A percentile compares a stretch with the other conserved stretches of the same genome.
phyloP scores from a whole-genome alignment of 1,284 basidiomycete species.

The Boletellus dicymbophilus region DNA sequence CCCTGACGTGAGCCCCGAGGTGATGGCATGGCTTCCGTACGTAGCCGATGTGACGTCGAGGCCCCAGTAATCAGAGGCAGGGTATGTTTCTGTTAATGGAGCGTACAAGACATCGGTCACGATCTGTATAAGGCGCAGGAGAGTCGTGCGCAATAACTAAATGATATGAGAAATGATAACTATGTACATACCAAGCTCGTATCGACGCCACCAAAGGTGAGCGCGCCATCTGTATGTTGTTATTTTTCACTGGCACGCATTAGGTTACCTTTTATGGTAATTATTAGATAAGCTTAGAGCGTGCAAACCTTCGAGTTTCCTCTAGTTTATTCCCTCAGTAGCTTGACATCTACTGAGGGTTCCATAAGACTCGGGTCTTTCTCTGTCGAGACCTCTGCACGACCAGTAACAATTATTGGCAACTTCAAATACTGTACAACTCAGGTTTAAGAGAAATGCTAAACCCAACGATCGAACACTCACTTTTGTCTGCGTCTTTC shows the following conservation, averaged over 20 bases:
- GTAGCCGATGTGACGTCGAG: slow-evolving; percentile 21
- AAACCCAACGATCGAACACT: not conserved
- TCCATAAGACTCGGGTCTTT: too few relatives aligned
- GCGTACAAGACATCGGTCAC: slow-evolving; percentile 4
- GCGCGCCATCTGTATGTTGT: too few relatives aligned
- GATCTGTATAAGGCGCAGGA: not conserved
- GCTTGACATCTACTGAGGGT: too few relatives aligned
- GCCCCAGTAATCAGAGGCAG: slow-evolving; percentile 24
- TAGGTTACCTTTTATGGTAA: too few relatives aligned
- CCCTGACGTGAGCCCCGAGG: slow-evolving; percentile 18
- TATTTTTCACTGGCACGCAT: too few relatives aligned
- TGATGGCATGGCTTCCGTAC: slow-evolving; percentile 17
- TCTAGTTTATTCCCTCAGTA: too few relatives aligned
- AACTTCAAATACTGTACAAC: too few relatives aligned
- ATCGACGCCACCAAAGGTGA: not conserved
- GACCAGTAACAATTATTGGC: too few relatives aligned
- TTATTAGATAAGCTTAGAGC: too few relatives aligned
- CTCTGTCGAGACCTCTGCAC: too few relatives aligned
- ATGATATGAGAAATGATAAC: not conserved
- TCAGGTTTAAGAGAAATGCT: not conserved
- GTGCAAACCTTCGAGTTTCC: too few relatives aligned
- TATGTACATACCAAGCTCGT: not conserved
- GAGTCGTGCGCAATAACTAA: not conserved
- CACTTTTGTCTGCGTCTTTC: slow-evolving; percentile 16
- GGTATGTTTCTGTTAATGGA: slow-evolving; percentile 24